phyloP scores from a whole-genome alignment of 2,329 filamentous ascomycete species.

The Fusarium subglutinans region DNA sequence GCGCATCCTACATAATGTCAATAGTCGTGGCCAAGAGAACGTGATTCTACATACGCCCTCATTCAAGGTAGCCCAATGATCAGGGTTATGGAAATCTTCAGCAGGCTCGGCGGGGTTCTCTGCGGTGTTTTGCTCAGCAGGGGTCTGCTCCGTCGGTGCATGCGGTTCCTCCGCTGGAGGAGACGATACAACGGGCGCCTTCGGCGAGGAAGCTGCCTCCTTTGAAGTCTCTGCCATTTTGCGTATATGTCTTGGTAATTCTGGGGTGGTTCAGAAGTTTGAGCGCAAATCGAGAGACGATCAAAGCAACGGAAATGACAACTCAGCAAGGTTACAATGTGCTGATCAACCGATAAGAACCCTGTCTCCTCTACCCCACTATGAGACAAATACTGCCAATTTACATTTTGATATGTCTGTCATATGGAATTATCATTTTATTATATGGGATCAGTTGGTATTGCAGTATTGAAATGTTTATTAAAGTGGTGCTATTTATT shows the following conservation, averaged over 20 bases:
- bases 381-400: no score
- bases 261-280: accelerated
- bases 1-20: neutral
- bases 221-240: neutral
- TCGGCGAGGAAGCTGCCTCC: accelerated
- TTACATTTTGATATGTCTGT: no score
- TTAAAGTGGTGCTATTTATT: no score
- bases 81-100: constrained; percentile 8
- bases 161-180: neutral
- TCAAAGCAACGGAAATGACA: neutral
- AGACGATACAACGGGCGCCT: neutral
- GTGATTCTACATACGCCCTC: neutral
- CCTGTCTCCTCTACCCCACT: neutral
- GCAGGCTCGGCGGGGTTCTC: neutral
- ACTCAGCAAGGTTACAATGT: neutral
- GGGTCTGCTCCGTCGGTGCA: neutral
- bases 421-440: accelerated
- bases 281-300: no score
- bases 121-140: neutral
- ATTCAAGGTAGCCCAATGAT: constrained; percentile 6
- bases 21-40: accelerated
- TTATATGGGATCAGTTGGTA: no score
- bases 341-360: neutral
- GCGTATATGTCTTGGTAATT: accelerated
- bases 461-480: no score